These are phyloP conservation scores for Xanthoconium purpureum DNA, from an alignment of 768 basidiomycete species.

Conservation along the genomic window DNA sequence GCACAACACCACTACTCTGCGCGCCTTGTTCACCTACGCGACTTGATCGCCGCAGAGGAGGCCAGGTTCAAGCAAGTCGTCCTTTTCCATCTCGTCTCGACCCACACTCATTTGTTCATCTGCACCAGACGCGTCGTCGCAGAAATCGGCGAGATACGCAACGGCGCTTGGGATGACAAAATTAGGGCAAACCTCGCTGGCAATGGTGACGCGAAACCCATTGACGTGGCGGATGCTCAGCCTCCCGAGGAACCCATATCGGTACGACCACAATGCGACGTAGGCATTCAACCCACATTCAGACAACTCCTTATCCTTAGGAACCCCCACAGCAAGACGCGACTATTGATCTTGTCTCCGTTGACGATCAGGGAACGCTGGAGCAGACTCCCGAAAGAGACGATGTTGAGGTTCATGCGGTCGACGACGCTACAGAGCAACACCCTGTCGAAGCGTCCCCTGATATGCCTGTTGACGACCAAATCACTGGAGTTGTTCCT, in stretches of 20 bases:
- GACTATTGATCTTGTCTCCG: background rate
- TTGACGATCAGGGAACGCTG: constrained; percentile 1
- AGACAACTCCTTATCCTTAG: background rate
- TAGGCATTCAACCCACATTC: background rate
- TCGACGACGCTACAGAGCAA: constrained; percentile 7
- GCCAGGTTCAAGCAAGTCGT: constrained; percentile 65
- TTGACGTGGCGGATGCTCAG: constrained; percentile 1
- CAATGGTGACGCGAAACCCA: constrained; percentile 4
- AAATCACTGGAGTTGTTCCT: background rate
- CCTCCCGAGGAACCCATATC: background rate
- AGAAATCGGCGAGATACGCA: constrained; percentile 76
- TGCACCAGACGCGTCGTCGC: constrained; percentile 52
- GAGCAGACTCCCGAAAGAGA: constrained; percentile 1
- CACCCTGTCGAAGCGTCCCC: background rate
- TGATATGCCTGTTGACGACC: constrained; percentile 4
- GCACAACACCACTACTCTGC: constrained; percentile 72
- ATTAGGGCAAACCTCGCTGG: constrained; percentile 37
- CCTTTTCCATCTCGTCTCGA: background rate
- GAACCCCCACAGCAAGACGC: constrained; percentile 10
- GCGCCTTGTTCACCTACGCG: constrained; percentile 68
- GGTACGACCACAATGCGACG: constrained; percentile 8
- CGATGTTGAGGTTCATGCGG: background rate
- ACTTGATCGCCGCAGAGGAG: constrained; percentile 73
- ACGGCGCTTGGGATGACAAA: constrained; percentile 59
- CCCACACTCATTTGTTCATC: background rate